phyloP scores from a whole-genome alignment of 2,329 filamentous ascomycete species.

The Raffaelea ambrosiae region DNA sequence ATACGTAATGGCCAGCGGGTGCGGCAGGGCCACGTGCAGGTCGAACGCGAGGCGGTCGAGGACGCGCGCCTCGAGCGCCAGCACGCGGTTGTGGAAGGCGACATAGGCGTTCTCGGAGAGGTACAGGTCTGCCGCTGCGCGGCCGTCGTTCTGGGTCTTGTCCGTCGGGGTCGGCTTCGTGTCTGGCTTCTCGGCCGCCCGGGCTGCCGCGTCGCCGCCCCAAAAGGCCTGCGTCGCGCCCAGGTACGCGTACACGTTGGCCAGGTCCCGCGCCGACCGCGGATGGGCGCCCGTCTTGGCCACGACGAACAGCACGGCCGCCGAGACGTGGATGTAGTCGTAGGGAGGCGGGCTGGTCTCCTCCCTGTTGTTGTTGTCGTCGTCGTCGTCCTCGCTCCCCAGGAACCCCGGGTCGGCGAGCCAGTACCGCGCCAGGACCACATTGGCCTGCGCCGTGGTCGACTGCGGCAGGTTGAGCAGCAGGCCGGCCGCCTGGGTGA shows the following conservation, averaged over 20 bases:
- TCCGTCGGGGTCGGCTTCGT: conserved; percentile 31
- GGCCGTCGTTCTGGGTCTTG: no score
- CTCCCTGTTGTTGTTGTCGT: neutral
- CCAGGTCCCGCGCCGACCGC: conserved; percentile 67
- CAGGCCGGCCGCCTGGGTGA: conserved; percentile 71
- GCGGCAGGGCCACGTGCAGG: conserved; percentile 76
- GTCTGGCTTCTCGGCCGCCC: conserved; percentile 15
- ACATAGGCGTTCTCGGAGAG: conserved; percentile 68
- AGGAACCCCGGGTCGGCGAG: conserved; percentile 39
- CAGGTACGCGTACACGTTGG: conserved; percentile 81
- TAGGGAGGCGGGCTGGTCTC: no score
- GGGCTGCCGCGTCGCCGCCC: conserved; percentile 15
- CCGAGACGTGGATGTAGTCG: conserved; percentile 50
- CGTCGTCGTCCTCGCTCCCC: conserved; percentile 35
- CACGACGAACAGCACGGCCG: conserved; percentile 70
- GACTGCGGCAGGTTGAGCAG: conserved; percentile 80
- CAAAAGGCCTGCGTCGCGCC: conserved; percentile 35
- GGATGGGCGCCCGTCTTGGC: conserved; percentile 75
- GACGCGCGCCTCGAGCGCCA: conserved; percentile 69
- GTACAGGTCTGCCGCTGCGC: conserved; percentile 35
- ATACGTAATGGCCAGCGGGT: conserved; percentile 83
- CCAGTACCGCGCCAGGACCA: conserved; percentile 77
- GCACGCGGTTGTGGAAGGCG: conserved; percentile 52
- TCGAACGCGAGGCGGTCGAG: conserved; percentile 72
- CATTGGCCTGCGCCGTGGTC: conserved; percentile 74